These are phyloP conservation scores for Dioscorea zingiberensis DNA, from an alignment of 106 monocot genomes.

Conservation along the genomic window DNA sequence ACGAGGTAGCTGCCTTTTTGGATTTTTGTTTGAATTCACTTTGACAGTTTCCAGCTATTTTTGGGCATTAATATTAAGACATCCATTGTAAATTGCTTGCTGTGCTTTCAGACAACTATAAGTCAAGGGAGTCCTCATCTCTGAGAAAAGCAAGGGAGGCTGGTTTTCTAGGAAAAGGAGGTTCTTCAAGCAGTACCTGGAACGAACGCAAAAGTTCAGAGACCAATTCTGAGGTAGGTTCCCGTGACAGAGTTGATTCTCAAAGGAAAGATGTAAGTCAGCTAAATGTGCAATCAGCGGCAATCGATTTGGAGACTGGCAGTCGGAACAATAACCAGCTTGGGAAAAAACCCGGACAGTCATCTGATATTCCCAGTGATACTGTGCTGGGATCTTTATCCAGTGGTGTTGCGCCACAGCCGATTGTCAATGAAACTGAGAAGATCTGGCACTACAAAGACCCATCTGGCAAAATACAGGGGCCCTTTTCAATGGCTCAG, in stretches of 20 bases:
- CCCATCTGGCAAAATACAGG: conserved; percentile 50
- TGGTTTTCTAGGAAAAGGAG: conserved; percentile 16
- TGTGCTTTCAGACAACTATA: conserved; percentile 7
- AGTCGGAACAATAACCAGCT: conserved; percentile 10
- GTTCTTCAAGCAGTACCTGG: conserved; percentile 18
- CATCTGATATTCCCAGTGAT: conserved; percentile 18
- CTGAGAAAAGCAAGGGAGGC: conserved; percentile 32
- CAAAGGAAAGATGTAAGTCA: conserved; percentile 7
- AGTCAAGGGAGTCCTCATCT: conserved; percentile 19
- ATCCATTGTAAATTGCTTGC: too few species aligned
- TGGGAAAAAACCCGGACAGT: conserved; percentile 3
- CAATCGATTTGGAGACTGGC: conserved; percentile 5
- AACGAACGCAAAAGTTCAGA: conserved; percentile 14
- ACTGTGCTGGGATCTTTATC: not conserved
- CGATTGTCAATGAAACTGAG: conserved; percentile 27
- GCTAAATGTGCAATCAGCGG: conserved; percentile 6
- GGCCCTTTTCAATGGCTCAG: conserved; percentile 62
- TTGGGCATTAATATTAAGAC: too few species aligned
- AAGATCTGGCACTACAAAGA: conserved; percentile 72
- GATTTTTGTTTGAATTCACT: not conserved
- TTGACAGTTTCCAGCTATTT: too few species aligned
- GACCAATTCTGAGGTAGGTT: conserved; percentile 5
- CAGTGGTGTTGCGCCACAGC: not conserved
- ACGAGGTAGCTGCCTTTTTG: conserved; percentile 21
- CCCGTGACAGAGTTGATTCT: conserved; percentile 7